Percentiles rank a stretch among this genome's conserved stretches.
phyloP scores from a whole-genome alignment of 2,329 filamentous ascomycete genomes.

The Cytospora schulzeri region DNA sequence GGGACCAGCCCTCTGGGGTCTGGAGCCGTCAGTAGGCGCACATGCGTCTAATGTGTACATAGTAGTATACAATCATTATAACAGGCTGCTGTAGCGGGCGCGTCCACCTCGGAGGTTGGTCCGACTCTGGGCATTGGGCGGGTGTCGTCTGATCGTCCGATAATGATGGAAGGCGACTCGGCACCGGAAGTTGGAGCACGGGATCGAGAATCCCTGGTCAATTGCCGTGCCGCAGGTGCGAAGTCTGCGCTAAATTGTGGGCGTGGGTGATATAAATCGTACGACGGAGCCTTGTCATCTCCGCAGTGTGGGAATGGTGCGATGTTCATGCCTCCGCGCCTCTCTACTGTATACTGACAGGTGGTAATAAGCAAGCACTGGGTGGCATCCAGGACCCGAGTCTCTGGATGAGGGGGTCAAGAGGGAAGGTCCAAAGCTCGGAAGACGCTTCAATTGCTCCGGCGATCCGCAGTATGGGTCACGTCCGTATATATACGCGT shows the following conservation, averaged over 20 bases:
- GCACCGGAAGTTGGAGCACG: not conserved
- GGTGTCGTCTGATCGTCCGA: not conserved
- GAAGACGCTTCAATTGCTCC: not conserved
- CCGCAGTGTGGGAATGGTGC: constrained; percentile 10
- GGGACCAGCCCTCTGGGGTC: not conserved
- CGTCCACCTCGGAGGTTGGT: not conserved
- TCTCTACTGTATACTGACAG: constrained; percentile 1
- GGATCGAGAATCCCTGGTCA: not conserved
- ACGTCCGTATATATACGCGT: not conserved
- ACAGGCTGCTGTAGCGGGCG: no score
- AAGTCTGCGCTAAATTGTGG: not conserved
- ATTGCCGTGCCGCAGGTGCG: not conserved
- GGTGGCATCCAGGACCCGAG: constrained; percentile 21
- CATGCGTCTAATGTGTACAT: not conserved
- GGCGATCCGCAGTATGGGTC: not conserved
- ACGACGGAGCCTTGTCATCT: constrained; percentile 8
- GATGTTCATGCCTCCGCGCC: not conserved
- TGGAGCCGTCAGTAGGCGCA: not conserved
- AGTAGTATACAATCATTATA: not conserved
- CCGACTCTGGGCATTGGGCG: not conserved
- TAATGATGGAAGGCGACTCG: not conserved
- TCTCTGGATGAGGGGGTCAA: constrained; percentile 18
- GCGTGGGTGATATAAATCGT: constrained; percentile 1
- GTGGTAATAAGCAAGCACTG: not conserved
- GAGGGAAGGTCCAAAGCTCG: constrained; percentile 20